A percentile compares a stretch with the other conserved stretches of the same genome.
Evolutionary conservation across 116 monocot genomes (phyloP).

Genomic region (Phalaenopsis hybrid): DNA sequence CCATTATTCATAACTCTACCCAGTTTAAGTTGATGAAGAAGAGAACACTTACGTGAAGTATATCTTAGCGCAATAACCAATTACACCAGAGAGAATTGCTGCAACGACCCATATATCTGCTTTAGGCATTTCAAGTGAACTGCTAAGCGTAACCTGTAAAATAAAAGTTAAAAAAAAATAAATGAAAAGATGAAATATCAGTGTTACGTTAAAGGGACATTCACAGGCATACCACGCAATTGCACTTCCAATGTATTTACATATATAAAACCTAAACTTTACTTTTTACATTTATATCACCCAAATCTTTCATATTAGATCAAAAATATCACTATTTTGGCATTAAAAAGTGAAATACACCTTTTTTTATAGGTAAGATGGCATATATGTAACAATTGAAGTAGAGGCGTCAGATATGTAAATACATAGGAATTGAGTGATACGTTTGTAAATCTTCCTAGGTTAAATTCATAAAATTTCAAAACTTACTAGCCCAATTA

Average conservation of each 20-base stretch:
- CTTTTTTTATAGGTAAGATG: no score
- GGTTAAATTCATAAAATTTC: not conserved
- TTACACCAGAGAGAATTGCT: constrained; percentile 70
- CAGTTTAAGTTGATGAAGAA: not conserved
- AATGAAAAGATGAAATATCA: constrained; percentile 8
- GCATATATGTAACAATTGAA: no score
- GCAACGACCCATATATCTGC: constrained; percentile 81
- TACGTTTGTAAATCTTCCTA: no score
- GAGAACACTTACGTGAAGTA: constrained; percentile 78
- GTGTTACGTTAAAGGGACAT: not conserved
- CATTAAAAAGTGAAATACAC: no score
- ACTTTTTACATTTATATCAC: no score
- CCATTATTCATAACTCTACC: not conserved
- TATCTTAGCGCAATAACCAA: constrained; percentile 87
- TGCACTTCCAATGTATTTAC: no score
- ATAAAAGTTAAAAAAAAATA: not conserved
- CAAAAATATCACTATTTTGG: no score
- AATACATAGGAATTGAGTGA: no score
- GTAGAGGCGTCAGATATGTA: no score
- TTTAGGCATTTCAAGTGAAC: constrained; percentile 89
- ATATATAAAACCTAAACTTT: no score
- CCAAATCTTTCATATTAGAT: no score
- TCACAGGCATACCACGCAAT: no score
- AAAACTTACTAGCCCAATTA: constrained; percentile 79
- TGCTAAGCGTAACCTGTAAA: constrained; percentile 60